These are phyloP conservation scores for Urochloa ruziziensis DNA, from an alignment of 176 grass and related monocot species.

Conservation along the genomic window DNA sequence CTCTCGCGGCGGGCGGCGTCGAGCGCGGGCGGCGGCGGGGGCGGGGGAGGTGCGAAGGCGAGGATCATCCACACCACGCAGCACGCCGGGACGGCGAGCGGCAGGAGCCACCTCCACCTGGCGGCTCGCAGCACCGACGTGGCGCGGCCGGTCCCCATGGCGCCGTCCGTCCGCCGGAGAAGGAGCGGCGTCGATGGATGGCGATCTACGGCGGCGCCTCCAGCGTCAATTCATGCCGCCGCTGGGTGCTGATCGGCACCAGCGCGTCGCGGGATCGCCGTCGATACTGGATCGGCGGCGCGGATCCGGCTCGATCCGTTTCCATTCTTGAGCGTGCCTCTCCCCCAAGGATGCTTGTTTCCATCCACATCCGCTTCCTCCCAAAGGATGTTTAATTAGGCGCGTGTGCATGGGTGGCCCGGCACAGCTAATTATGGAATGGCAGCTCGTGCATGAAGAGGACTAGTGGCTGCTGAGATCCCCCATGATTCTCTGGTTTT, in stretches of 20 bases:
- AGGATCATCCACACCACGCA: conserved; percentile 36
- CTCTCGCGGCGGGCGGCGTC: background rate
- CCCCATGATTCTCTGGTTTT: background rate
- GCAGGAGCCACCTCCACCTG: conserved; percentile 31
- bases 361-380: background rate
- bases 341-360: background rate
- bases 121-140: conserved; percentile 16
- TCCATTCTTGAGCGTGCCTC: background rate
- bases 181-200: no score
- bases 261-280: background rate
- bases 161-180: background rate
- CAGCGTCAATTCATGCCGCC: background rate
- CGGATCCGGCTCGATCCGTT: background rate
- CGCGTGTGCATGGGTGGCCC: background rate
- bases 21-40: background rate
- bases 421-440: conserved; percentile 2
- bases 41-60: conserved; percentile 19
- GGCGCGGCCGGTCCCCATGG: conserved; percentile 19
- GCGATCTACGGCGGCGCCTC: background rate
- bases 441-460: background rate
- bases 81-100: conserved; percentile 24
- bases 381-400: background rate
- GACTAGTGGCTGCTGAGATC: background rate
- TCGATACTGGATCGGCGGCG: background rate
- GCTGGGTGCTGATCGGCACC: background rate